Base-by-base conservation (phyloP, 805 yeast genomes). In the Lipomyces kockii region DNA sequence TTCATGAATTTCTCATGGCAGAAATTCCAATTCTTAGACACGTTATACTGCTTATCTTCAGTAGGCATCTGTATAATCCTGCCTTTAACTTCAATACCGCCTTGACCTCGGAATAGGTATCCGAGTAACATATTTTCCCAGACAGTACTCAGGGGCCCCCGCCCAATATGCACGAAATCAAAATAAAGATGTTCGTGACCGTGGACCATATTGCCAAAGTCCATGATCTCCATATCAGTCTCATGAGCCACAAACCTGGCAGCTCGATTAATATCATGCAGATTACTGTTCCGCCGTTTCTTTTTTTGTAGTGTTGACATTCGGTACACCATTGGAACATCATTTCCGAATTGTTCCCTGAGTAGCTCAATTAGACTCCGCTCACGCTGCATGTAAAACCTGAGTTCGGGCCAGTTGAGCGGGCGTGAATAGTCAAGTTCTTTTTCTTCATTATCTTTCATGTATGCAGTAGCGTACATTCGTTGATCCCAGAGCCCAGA, bases 401-500 rank as follows among this genome's bases (percentile, higher is more conserved):
- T 53, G 39, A 64, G 54, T 39, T 64, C 67, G 8, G n/a, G 22
- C 60, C 56, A 64, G 49, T 29, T 34, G 34, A 58, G 25, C 39
- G 35, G 58, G 20, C 66, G 62, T 35, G 39, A 35, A 35, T 35
- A 35, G 39, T 35, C 39, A 11, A 12, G 39, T 35, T 35, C 17
- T 0, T 35, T 35, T 35, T 35, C 4, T 11, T 12, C 2, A 35
- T 35, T 35, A 35, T 35, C 39, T 35, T 2, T 9, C 39, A 11
- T 9, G 39, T 35, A 35, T 3, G 39, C 39, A 35, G 39, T 17
- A 9, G 39, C 39, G 39, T 35, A 59, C 52, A 43, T 51, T 14
- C 14, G 22, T 20, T 60, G 67, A 43, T 64, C 67, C 67, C 65
- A 64, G 14, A 61, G 17, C 11, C 66, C 67, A 25, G 66, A 46